Conservation (phyloP, 495 filamentous ascomycete species). For the Copromyces sp. region DNA sequence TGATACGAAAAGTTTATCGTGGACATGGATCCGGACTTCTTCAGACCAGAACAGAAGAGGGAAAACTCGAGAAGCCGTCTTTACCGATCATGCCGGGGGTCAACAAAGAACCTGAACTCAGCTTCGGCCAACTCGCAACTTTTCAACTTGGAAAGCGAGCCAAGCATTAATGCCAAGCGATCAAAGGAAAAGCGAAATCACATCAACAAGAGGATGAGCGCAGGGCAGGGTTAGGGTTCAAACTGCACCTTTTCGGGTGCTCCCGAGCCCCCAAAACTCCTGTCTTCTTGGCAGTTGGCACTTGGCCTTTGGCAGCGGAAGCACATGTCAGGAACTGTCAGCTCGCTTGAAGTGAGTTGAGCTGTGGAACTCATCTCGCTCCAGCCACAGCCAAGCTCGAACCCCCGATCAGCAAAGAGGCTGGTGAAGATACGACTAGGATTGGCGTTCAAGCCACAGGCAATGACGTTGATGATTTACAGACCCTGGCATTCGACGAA, state of each 20-base stretch:
- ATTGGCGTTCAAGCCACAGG: neutral
- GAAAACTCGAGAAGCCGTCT: neutral
- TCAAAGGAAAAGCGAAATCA: neutral
- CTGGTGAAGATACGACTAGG: neutral
- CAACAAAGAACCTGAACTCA: neutral
- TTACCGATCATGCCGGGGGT: neutral
- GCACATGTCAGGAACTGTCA: neutral
- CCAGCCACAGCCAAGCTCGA: neutral
- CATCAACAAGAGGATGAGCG: neutral
- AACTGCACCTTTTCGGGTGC: neutral
- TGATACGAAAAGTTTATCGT: neutral
- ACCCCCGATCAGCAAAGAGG: neutral
- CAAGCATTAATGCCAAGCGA: neutral
- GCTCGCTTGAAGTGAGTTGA: neutral
- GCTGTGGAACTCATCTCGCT: neutral
- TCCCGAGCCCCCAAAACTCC: neutral
- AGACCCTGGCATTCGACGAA: neutral
- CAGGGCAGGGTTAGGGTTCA: neutral
- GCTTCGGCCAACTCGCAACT: neutral
- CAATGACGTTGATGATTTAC: conserved; percentile 2
- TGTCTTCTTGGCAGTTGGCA: neutral
- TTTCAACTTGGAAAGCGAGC: neutral
- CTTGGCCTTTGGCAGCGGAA: neutral
- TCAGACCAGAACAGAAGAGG: neutral
- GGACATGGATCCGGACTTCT: neutral